Base-by-base conservation (phyloP, 768 basidiomycete species). In the Sporobolomyces roseus region DNA sequence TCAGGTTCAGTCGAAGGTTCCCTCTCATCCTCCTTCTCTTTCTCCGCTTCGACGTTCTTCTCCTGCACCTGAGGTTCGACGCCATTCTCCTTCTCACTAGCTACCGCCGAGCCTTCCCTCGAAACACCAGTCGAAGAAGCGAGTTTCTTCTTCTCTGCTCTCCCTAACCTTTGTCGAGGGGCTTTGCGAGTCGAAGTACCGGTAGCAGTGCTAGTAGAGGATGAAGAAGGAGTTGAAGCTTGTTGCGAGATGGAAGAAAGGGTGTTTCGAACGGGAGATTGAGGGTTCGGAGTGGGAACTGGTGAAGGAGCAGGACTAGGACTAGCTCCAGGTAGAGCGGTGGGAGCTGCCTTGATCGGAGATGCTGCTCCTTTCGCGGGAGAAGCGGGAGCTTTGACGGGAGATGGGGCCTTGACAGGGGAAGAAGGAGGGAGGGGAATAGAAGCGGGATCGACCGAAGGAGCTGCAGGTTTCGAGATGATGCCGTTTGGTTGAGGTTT, bases 391-490 rank as follows among this genome's bases (percentile, higher is more conserved):
- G 4, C 27, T 46, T 59, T 59, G 27, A 5, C 30, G 3, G 56
- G 56, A 59, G 56, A 59, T 3, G 58, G 43, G n/a, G 14, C 45
- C 30, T 49, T 60, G 19, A 35, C 58, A 23, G 58, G 58, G 5
- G 58, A 60, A 23, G 58, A 48, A 46, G 58, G 30, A 12, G 58
- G 58, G 6, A 48, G 58, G 17, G 58, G 58, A 23, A 60, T 35
- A 30, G 58, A 60, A 12, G 58, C 58, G 5, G 58, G 43, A 59
- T 59, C 45, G 58, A 60, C 58, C n/a, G 50, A 10, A 25, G 53
- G 13, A 10, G 38, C 17, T 41, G 38, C n/a, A n/a, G n/a, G n/a
- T n/a, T n/a, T n/a, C n/a, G 38, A 17, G 38, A 9, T 17, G 53
- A 9, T 14, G 54, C 21, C 16, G n/a, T 36, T 27, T 36, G 7